phyloP scores from a whole-genome alignment of 805 yeast genomes.

The Blastobotrys chiropterorum region DNA sequence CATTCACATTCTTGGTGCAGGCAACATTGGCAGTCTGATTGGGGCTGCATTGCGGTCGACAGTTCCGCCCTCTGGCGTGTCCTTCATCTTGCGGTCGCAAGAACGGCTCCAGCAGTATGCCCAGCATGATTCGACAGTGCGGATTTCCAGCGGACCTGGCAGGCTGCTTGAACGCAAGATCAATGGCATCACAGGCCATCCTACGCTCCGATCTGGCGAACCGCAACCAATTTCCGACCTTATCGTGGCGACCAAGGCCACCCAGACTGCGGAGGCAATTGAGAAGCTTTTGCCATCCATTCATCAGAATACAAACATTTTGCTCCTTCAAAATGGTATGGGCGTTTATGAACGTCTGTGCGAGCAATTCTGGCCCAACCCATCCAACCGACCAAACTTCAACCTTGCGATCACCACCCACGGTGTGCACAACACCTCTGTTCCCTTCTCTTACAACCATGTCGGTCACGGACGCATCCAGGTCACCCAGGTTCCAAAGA shows the following conservation, averaged over 20 bases:
- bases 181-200: slow-evolving; percentile 10
- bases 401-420: slow-evolving; percentile 77
- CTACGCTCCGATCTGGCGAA: slow-evolving; percentile 15
- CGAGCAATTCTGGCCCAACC: slow-evolving; percentile 48
- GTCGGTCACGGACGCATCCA: slow-evolving; percentile 67
- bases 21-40: slow-evolving; percentile 46
- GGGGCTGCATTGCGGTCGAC: slow-evolving; percentile 39
- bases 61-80: slow-evolving; percentile 36
- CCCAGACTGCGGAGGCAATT: slow-evolving; percentile 63
- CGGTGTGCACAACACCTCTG: slow-evolving; percentile 56
- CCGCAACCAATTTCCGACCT: slow-evolving; percentile 43
- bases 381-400: slow-evolving; percentile 45
- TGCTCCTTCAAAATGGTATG: slow-evolving; percentile 81
- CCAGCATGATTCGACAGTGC: slow-evolving; percentile 36
- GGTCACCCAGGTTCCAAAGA: slow-evolving; percentile 48
- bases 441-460: slow-evolving; percentile 47
- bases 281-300: slow-evolving; percentile 47
- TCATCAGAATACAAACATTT: slow-evolving; percentile 44
- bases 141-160: slow-evolving; percentile 21
- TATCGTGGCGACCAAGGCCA: slow-evolving; percentile 74
- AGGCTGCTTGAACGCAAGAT: slow-evolving; percentile 11
- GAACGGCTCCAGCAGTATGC: slow-evolving; percentile 38
- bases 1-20: slow-evolving; percentile 43
- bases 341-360: slow-evolving; percentile 56
- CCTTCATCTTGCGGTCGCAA: slow-evolving; percentile 39